Evolutionary conservation across 2,329 filamentous ascomycete genomes (phyloP), one percentile per base, ranked within the genome.

Genomic region (Colletotrichum orbiculare): DNA sequence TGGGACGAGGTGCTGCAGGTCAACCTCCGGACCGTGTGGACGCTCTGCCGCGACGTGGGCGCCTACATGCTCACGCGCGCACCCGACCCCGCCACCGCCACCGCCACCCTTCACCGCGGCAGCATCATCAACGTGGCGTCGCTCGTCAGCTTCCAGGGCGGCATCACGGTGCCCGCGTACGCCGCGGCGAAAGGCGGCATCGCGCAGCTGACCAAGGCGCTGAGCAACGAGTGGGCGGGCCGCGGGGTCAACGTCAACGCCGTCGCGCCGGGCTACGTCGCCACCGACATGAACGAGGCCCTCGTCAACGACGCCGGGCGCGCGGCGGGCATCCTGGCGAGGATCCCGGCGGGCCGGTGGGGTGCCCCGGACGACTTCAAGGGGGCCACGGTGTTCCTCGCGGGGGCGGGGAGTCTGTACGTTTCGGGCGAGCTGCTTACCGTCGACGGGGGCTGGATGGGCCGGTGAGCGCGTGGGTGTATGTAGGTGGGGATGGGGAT

Each of bases 381-480:
- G 81, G 93, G 93, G 0, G 89, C 87, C 0, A 85, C 90, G 1
- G 89, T 97, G 42, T 97, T 88, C 72, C 79, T 97, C 68, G 92
- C 92, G 1, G 91, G 91, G 72, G 84, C 81, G 73, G 91, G 89
- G 17, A 92, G 91, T 74, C 86, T 82, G 12, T 97, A 97, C 79
- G 90, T 97, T 45, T 93, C 86, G 70, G 94, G 93, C 0, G 92
- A 97, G 78, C 82, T 93, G 8, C 74, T 97, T 69, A 90, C 91
- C 33, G 92, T 97, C 47, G 94, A 97, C 77, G 94, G 94, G 7
- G 94, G 94, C 12, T 97, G 93, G 93, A 96, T 97, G 93, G 93
- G 92, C 1, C 83, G 92, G 82, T 96, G 82, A 70, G 55, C 2
- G 39, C 4, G 15, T 11, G 15, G 2, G 10, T 3, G 17, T 39